Evolutionary conservation across 73 alveolate species (phyloP).

Genomic region (Loxodes magnus): DNA sequence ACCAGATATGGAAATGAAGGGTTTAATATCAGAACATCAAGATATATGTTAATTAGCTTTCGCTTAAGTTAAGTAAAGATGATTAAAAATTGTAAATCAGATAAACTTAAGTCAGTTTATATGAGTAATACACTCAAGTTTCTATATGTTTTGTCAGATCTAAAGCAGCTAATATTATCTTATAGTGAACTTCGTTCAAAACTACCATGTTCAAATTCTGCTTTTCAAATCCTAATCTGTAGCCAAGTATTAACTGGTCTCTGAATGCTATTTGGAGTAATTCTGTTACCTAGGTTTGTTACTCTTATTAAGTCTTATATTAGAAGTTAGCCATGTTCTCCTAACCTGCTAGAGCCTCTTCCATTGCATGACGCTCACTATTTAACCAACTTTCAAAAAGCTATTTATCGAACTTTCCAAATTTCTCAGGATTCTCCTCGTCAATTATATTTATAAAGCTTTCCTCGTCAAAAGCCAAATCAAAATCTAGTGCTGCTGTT

Average conservation of each 20-base stretch:
- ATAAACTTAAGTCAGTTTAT: too few species aligned
- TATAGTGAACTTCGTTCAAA: too few species aligned
- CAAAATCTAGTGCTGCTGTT: slow-evolving; percentile 61
- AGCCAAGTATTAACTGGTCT: slow-evolving; percentile 11
- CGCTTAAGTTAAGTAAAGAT: too few species aligned
- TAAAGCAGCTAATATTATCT: too few species aligned
- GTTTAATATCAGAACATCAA: too few species aligned
- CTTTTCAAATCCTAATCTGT: slow-evolving; percentile 9
- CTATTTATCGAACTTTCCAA: slow-evolving; percentile 14
- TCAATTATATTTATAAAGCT: slow-evolving; percentile 25
- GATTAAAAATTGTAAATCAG: too few species aligned
- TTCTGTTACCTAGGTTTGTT: neutral
- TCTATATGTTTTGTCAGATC: too few species aligned
- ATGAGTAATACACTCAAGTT: too few species aligned
- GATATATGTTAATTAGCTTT: too few species aligned
- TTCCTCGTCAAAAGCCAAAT: slow-evolving; percentile 30
- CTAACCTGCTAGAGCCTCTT: slow-evolving; percentile 42
- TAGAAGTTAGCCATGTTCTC: slow-evolving; percentile 57
- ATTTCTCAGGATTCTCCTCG: slow-evolving; percentile 12
- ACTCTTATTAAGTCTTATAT: slow-evolving; percentile 13
- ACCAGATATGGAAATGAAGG: too few species aligned
- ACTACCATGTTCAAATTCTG: too few species aligned
- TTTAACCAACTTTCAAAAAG: slow-evolving; percentile 38
- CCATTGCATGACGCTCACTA: slow-evolving; percentile 35
- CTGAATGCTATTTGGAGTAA: slow-evolving; percentile 11